These are phyloP conservation scores for Knoxia roxburghii DNA, from an alignment of 257 asterid genomes.

Conservation along the genomic window DNA sequence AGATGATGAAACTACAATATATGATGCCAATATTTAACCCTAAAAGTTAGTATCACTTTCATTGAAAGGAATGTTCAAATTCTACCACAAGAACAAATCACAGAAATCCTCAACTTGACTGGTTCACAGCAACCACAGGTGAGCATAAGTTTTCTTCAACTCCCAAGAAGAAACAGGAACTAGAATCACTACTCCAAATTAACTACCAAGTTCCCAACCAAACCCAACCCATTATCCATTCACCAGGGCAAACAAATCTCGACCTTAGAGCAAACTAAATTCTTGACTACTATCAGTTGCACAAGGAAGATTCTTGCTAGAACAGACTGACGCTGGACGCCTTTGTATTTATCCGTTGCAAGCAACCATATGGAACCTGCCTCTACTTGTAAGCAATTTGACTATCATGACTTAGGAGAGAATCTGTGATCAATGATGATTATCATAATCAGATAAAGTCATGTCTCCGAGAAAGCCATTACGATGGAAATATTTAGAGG, in stretches of 20 bases:
- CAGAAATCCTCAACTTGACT: background rate
- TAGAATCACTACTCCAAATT: too few relatives aligned
- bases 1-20: too few relatives aligned
- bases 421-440: background rate
- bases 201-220: too few relatives aligned
- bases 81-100: too few relatives aligned
- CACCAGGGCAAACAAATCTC: background rate
- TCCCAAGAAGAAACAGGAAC: too few relatives aligned
- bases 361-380: background rate
- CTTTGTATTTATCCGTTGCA: background rate
- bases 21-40: too few relatives aligned
- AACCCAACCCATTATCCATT: too few relatives aligned
- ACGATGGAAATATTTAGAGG: background rate
- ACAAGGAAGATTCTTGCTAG: background rate
- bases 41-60: too few relatives aligned
- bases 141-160: too few relatives aligned
- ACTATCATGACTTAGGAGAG: background rate
- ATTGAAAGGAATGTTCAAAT: too few relatives aligned
- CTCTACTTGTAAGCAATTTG: background rate
- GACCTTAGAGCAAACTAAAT: too few relatives aligned
- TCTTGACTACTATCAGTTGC: background rate
- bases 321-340: background rate
- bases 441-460: background rate
- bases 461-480: background rate
- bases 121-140: too few relatives aligned